These are phyloP conservation scores for Nematocida sp. DNA, from an alignment of 371 early-diverging fungal species.

Conservation along the genomic window DNA sequence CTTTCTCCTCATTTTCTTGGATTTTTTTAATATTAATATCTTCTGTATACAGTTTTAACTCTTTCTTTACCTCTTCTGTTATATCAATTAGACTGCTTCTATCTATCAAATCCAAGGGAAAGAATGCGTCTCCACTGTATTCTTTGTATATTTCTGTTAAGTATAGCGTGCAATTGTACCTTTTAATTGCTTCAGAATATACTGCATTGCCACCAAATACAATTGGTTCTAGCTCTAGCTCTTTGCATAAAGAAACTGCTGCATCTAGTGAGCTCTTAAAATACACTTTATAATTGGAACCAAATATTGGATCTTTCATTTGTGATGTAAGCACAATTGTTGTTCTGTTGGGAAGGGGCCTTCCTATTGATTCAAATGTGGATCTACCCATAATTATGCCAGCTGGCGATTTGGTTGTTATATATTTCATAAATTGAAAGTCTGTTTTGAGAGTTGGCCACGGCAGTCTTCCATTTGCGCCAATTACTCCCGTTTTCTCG, in stretches of 20 bases:
- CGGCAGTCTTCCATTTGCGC: conserved; percentile 29
- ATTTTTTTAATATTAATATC: background rate
- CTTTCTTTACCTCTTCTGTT: conserved; percentile 16
- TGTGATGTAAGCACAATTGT: conserved; percentile 45
- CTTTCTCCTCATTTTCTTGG: background rate
- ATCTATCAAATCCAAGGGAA: conserved; percentile 37
- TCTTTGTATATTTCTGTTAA: conserved; percentile 30
- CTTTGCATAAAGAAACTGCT: conserved; percentile 44
- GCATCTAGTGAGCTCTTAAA: background rate
- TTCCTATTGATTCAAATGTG: conserved; percentile 60
- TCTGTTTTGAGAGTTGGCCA: conserved; percentile 38
- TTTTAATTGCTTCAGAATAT: conserved; percentile 34
- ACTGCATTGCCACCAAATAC: conserved; percentile 52
- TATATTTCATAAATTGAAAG: conserved; percentile 43
- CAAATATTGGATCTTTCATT: background rate
- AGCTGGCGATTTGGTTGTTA: conserved; percentile 27
- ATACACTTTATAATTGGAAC: background rate
- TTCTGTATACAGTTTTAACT: background rate
- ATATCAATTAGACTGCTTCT: conserved; percentile 3
- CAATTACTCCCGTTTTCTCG: conserved; percentile 12
- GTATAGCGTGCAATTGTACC: conserved; percentile 20
- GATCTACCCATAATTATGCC: conserved; percentile 58
- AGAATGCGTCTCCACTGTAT: conserved; percentile 45
- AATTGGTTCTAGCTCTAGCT: conserved; percentile 10
- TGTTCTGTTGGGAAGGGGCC: conserved; percentile 37